phyloP scores from a whole-genome alignment of 768 basidiomycete genomes.

The Strobilomyces echinocephalus region DNA sequence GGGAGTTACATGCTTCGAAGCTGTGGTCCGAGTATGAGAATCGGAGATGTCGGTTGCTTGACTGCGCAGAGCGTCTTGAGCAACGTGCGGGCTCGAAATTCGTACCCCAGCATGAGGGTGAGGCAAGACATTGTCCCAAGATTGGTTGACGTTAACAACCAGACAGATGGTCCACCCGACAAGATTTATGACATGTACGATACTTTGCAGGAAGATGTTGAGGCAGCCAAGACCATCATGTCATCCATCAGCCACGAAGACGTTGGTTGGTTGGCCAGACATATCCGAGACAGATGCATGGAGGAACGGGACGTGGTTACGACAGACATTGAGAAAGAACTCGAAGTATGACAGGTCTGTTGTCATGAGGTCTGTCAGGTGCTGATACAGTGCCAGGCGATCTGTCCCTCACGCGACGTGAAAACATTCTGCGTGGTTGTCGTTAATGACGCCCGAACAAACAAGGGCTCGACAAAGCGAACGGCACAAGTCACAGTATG shows the following conservation, averaged over 20 bases:
- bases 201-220: slow-evolving; percentile 52
- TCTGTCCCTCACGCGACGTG: slow-evolving; percentile 71
- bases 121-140: not conserved
- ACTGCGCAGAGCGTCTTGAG: slow-evolving; percentile 64
- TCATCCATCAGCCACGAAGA: slow-evolving; percentile 38
- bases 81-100: slow-evolving; percentile 48
- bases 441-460: slow-evolving; percentile 57
- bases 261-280: slow-evolving; percentile 60
- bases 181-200: slow-evolving; percentile 56
- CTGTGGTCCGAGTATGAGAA: slow-evolving; percentile 56
- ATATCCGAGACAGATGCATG: slow-evolving; percentile 45
- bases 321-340: slow-evolving; percentile 66
- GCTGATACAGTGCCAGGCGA: slow-evolving; percentile 33
- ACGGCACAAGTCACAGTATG: slow-evolving; percentile 78
- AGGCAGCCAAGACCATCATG: slow-evolving; percentile 41
- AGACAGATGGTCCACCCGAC: slow-evolving; percentile 34
- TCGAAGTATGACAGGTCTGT: slow-evolving; percentile 49
- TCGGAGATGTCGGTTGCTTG: slow-evolving; percentile 47
- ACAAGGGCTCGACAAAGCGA: slow-evolving; percentile 48
- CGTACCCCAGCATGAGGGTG: slow-evolving; percentile 39
- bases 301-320: slow-evolving; percentile 46
- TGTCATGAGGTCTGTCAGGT: not conserved
- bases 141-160: not conserved
- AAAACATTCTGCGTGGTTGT: slow-evolving; percentile 72
- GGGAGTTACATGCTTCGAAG: slow-evolving; percentile 54